Evolutionary conservation across 1,139 yeast species (phyloP).

Genomic region (Sugiyamaella paludigena): DNA sequence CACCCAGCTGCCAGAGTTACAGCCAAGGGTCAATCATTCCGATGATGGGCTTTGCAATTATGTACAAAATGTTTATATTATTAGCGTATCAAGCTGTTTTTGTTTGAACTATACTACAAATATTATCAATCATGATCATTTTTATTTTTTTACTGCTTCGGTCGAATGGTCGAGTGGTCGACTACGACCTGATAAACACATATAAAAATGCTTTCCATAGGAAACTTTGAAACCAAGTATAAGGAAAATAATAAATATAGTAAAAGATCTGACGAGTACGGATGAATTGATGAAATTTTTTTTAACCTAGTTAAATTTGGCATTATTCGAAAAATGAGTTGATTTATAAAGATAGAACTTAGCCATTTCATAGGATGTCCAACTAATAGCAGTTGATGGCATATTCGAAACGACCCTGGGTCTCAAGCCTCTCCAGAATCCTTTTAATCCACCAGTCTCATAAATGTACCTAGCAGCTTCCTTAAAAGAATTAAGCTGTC

Average conservation of each 20-base stretch:
- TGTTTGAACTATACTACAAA: not conserved
- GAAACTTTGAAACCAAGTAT: too few relatives aligned
- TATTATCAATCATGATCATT: not conserved
- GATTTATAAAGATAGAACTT: slow-evolving; percentile 53
- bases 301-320: not conserved
- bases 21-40: too few relatives aligned
- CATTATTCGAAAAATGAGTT: slow-evolving; percentile 1
- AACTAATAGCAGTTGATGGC: slow-evolving; percentile 95
- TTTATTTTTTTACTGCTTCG: too few relatives aligned
- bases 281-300: too few relatives aligned
- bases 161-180: too few relatives aligned
- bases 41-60: not conserved
- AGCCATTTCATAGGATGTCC: slow-evolving; percentile 99
- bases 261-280: not conserved
- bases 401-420: slow-evolving; percentile 92
- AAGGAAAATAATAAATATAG: too few relatives aligned
- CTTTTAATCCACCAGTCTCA: slow-evolving; percentile 60
- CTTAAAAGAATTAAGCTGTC: slow-evolving; percentile 62
- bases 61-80: slow-evolving; percentile 9
- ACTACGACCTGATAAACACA: too few relatives aligned
- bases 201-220: too few relatives aligned
- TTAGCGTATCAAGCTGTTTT: not conserved
- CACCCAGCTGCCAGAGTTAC: not conserved
- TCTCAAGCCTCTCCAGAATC: slow-evolving; percentile 80
- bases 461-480: slow-evolving; percentile 73